Base-by-base conservation (phyloP, 805 yeast genomes). In the Cyberlindnera japonica region DNA sequence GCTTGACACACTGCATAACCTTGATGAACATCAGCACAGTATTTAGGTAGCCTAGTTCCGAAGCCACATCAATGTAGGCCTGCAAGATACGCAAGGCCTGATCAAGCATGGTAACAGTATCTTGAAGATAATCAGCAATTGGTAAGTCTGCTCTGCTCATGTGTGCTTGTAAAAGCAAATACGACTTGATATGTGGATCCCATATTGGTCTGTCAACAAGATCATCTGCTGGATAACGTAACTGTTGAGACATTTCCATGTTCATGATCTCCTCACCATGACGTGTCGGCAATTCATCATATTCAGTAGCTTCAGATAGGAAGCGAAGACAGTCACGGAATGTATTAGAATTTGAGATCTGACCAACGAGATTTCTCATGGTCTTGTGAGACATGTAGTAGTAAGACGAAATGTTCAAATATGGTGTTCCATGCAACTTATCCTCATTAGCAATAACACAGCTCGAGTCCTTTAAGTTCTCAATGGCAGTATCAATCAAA, bases 301-400 rank as follows among this genome's bases (percentile, higher is more conserved):
- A 96, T 54, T 89, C 98, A 0, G 93, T 77, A 2, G 96, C 95
- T 21, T 71, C 65, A 3, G 96, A 84, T 79, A 58, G 91, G 81
- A 97, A 93, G 87, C 62, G 90, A 95, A 25, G 85, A 68, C 90
- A 75, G 38, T 79, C 76, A 58, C 89, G 64, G 53, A 83, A 79
- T 4, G 72, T 56, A 14, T 71, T 66, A 13, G 61, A 43, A 7
- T 64, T 64, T 24, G 59, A 58, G 14, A 85, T 71, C 38, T 75
- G 75, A 13, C 65, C 66, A 42, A 87, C 63, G 38, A 91, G 67
- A 41, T 73, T 76, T 43, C 96, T 71, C 47, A 93, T 77, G 0
- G 98, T 90, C 59, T 79, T 79, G 62, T 93, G 98, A 1, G 96
- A 88, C 53, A 93, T 71, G 66, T 93, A 93, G 63, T 93, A 93